Base-by-base conservation (phyloP, 345 rosid genomes). In the Pistacia atlantica region DNA sequence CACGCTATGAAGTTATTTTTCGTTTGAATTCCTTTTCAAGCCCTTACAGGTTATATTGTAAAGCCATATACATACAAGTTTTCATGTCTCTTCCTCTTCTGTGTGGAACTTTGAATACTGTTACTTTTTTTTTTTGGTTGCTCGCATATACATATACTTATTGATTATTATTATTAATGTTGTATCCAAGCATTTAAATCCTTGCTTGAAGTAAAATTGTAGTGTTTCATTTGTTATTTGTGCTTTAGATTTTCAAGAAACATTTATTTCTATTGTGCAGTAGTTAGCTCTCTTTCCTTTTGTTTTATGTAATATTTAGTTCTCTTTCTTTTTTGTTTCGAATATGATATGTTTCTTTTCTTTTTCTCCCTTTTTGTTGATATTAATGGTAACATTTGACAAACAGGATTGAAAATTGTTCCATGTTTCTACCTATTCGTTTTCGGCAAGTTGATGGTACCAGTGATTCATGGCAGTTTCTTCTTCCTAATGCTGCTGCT, bases 331-430 rank as follows among this genome's bases (percentile, higher is more conserved):
- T 69, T 79, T 48, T 22, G 63, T 71, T 71, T 42, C 10, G 8
- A n/a, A 17, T 55, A 3, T 54, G 8, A 16, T 37, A 31, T 48
- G 4, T 42, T 67, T 11, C 25, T 28, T 57, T 60, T 72, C 45
- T 5, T 45, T 57, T 18, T 18, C 5, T 18, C 60, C 17, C 51
- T 4, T 42, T 8, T 20, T 37, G 8, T 12, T 31, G 57, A 61
- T n/a, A 54, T 80, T 65, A 69, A 73, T 63, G 78, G 71, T 64
- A 73, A 80, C 70, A 73, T 75, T 76, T 57, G 73, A 49, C 12
- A 38, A 67, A 80, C 92, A 96, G 99, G 92, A 89, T 96, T 82
- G 99, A 96, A 83, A 92, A 96, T 74, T 94, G 88, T 70, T 96
- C 99, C 54, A 82, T 91, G 87, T 93, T 89, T 82, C 84, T 93